Evolutionary conservation across 129 eudicot species (phyloP), one percentile per base, ranked within the genome.

Genomic region (Saussurea involucrata): DNA sequence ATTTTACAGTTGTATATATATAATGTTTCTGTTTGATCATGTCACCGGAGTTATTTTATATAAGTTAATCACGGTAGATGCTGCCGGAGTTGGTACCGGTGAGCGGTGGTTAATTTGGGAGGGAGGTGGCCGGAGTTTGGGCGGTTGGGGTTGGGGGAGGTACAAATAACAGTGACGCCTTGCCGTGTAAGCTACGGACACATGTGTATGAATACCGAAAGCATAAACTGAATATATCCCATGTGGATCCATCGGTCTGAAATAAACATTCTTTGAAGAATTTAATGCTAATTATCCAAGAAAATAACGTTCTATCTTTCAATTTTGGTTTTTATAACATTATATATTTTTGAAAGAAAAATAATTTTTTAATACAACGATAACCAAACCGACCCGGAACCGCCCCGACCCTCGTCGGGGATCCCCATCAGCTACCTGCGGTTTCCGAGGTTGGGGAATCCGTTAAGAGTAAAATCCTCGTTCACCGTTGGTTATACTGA

Each of bases 141-240:
- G 1, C 9, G 42, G 8, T 6, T 6, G 60, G 21, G 29, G 29
- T 3, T 3, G 29, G 29, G 3, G 10, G 10, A 34, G 10, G 3
- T 44, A 44, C 55, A 21, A 44, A 29, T 32, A 31, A 66, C 21
- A 58, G 6, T 79, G 80, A 80, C 85, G 71, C 63, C 86, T 79
- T 89, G 89, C 85, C 78, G 87, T 73, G 87, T 80, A 86, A 84
- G 87, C 76, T 46, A 89, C 77, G 89, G 87, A 75, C 88, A 89
- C 82, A 53, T 53, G 89, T 86, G 83, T 80, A 7, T 8, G 63
- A 8, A 67, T 67, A 46, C 71, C 42, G 46, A 28, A 34, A 66
- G 44, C 61, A 49, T 53, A 53, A 40, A n/a, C n/a, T 33, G 25
- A 25, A 71, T 42, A 71, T 42, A 70, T 24, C 15, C 74, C 33